Conservation (phyloP, 1,139 yeast genomes). For the Candida anutae region DNA sequence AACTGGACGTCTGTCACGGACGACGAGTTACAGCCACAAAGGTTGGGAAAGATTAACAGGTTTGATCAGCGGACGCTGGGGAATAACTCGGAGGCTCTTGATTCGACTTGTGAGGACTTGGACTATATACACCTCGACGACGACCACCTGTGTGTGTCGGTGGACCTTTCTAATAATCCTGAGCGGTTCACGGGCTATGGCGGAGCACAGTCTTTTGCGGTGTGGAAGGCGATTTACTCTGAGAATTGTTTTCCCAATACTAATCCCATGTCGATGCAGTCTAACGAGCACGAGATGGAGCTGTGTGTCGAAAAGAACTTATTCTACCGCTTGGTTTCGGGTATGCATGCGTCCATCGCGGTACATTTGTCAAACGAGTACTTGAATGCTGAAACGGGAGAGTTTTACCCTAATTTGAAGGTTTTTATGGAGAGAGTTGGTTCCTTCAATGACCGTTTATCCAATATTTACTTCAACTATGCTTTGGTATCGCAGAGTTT, state of each 20-base stretch:
- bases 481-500: constrained; percentile 81
- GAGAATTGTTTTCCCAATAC: constrained; percentile 79
- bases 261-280: constrained; percentile 29
- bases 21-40: constrained; percentile 66
- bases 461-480: constrained; percentile 87
- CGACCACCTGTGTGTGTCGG: constrained; percentile 62
- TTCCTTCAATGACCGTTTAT: constrained; percentile 75
- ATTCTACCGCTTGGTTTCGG: constrained; percentile 80
- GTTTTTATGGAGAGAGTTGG: constrained; percentile 90
- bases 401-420: constrained; percentile 76
- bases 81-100: constrained; percentile 15
- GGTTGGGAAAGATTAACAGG: constrained; percentile 46
- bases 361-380: constrained; percentile 88
- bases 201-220: constrained; percentile 84
- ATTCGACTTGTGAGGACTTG: constrained; percentile 27
- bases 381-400: constrained; percentile 62
- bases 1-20: constrained; percentile 61
- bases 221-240: constrained; percentile 88
- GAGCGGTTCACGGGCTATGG: constrained; percentile 96
- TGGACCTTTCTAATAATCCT: constrained; percentile 80
- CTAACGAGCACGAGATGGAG: constrained; percentile 33
- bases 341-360: constrained; percentile 94
- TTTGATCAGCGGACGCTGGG: constrained; percentile 10
- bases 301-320: constrained; percentile 78
- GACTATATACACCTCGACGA: constrained; percentile 62